Evolutionary conservation across 2,329 filamentous ascomycete species (phyloP), one percentile per base, ranked within the genome.

Genomic region (Colletotrichum spinosum): DNA sequence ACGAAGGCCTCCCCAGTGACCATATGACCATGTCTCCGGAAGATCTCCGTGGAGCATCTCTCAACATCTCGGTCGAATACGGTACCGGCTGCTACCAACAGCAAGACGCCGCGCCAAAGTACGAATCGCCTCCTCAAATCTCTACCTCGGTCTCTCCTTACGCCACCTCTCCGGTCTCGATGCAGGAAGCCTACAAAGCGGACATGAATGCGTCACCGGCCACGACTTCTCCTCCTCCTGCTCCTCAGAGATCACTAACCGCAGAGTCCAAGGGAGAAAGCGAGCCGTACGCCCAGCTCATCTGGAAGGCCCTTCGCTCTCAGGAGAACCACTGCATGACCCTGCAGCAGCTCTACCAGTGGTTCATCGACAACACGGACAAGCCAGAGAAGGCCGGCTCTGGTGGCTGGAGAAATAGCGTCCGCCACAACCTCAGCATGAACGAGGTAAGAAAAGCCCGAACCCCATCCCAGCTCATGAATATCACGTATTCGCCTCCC

Each of bases 391-490:
- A 83, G 56, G 84, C 85, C 50, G 84, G 83, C 8, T 80, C 78
- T 11, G 91, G 89, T 71, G 95, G 94, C 9, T 98, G 95, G 95
- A 92, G 95, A 79, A 98, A 97, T 77, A 97, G 93, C 75, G 97
- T 98, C 69, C 88, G 95, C 2, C 95, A 98, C 77, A 98, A 98
- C 71, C 82, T 98, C 8, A 97, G 93, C 52, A 97, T 98, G 94
- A 98, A 98, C 72, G 85, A 86, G 67, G 95, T 97, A 87, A 79
- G 80, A 42, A 42, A 42, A 42, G 25, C 25, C 39, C 13, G 39
- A 42, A 5, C 6, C 39, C 39, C 15, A 25, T 10, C 15, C 44
- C 44, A 35, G 48, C 15, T 37, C 15, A 48, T 17, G 2, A 17
- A 17, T 17, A 17, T 17, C 17, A 17, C 17, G 3, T 33, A 17